Conservation (phyloP, 768 basidiomycete species). For the Mycena belliarum region DNA sequence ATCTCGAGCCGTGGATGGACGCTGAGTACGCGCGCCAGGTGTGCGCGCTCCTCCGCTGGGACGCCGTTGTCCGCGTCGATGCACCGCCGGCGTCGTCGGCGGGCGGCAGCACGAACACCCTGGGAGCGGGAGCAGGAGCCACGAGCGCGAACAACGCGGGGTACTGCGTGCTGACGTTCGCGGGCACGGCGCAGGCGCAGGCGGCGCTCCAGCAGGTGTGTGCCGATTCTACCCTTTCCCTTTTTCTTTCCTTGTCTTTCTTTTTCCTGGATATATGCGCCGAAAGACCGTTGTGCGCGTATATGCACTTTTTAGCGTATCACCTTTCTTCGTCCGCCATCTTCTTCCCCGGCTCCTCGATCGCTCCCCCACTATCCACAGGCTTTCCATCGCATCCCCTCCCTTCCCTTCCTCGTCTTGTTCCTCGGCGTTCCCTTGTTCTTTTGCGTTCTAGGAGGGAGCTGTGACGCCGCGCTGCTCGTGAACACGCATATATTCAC, state of each 20-base stretch:
- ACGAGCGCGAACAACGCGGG: conserved; percentile 60
- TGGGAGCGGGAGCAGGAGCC: conserved; percentile 35
- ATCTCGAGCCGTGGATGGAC: conserved; percentile 58
- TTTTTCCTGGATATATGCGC: too few relatives aligned
- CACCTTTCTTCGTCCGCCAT: neutral
- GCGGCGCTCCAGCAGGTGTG: conserved; percentile 15
- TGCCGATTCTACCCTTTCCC: neutral
- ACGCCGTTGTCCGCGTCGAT: conserved; percentile 70
- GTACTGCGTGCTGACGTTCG: conserved; percentile 15
- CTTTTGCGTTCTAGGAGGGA: too few relatives aligned
- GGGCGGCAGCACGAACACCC: too few relatives aligned
- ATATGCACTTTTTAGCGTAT: too few relatives aligned
- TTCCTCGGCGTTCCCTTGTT: too few relatives aligned
- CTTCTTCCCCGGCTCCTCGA: too few relatives aligned
- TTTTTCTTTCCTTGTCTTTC: neutral
- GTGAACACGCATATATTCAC: neutral
- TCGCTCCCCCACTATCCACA: too few relatives aligned
- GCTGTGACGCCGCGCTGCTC: too few relatives aligned
- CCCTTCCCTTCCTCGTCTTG: too few relatives aligned
- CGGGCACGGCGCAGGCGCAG: conserved; percentile 2
- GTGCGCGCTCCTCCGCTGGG: conserved; percentile 76
- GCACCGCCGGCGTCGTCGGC: conserved; percentile 39
- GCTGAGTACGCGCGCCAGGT: neutral
- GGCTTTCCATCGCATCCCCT: too few relatives aligned
- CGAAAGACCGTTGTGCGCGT: too few relatives aligned